Conservation (phyloP, 176 grass and related monocot species). For the Hsuehochloa calcarea region DNA sequence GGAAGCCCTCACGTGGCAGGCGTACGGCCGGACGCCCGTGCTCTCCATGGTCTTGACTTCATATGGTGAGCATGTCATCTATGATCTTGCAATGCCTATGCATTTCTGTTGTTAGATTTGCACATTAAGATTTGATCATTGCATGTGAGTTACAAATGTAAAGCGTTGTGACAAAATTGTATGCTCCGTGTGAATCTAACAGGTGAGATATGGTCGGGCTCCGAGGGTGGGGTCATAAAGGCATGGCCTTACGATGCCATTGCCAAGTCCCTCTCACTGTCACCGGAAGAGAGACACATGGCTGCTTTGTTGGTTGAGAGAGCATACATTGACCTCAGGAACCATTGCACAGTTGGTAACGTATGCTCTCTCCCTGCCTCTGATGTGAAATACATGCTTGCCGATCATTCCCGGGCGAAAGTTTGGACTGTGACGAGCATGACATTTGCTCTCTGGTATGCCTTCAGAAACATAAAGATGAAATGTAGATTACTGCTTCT, state of each 20-base stretch:
- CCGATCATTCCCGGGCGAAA: constrained; percentile 67
- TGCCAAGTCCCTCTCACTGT: constrained; percentile 76
- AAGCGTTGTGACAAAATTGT: constrained; percentile 17
- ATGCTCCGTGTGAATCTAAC: constrained; percentile 21
- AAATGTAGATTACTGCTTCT: not conserved
- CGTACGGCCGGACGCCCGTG: constrained; percentile 64
- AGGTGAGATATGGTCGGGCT: constrained; percentile 98
- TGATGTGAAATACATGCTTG: constrained; percentile 74
- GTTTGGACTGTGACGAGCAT: constrained; percentile 80
- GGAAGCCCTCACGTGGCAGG: constrained; percentile 85
- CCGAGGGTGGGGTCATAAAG: constrained; percentile 78
- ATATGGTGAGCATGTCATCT: constrained; percentile 52
- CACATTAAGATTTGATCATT: not conserved
- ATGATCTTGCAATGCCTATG: constrained; percentile 5
- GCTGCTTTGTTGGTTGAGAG: constrained; percentile 81
- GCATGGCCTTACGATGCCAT: constrained; percentile 92
- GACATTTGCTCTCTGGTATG: constrained; percentile 91
- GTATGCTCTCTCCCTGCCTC: constrained; percentile 76
- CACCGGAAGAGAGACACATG: constrained; percentile 86
- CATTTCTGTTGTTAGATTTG: constrained; percentile 11
- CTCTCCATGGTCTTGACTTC: constrained; percentile 85
- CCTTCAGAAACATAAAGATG: constrained; percentile 11
- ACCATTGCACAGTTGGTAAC: constrained; percentile 73
- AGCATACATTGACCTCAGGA: constrained; percentile 82
- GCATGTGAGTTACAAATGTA: not conserved